phyloP scores from a whole-genome alignment of 768 basidiomycete genomes.

The Thelephora aurantiotincta region DNA sequence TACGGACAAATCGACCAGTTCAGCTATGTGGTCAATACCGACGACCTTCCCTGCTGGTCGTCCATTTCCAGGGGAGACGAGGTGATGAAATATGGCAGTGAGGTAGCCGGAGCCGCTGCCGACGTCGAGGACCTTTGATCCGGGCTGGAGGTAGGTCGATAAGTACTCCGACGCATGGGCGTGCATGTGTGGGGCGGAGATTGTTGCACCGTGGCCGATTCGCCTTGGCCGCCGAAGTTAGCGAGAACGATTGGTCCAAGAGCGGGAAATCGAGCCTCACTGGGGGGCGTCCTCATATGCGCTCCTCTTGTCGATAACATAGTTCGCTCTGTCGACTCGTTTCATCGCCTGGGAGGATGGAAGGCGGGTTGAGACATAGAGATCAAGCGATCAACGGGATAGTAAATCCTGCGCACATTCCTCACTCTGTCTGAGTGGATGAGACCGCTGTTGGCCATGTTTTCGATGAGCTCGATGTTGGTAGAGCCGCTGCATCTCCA shows the following conservation, averaged over 20 bases:
- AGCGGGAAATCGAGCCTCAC: slow-evolving; percentile 10
- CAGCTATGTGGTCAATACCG: slow-evolving; percentile 84
- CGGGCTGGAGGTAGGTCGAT: slow-evolving; percentile 53
- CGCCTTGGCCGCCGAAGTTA: slow-evolving; percentile 14
- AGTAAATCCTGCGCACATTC: slow-evolving; percentile 26
- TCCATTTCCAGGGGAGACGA: slow-evolving; percentile 26
- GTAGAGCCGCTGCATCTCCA: slow-evolving; percentile 64
- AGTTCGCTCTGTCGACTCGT: slow-evolving; percentile 31
- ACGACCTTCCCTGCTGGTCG: slow-evolving; percentile 39
- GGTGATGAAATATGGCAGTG: slow-evolving; percentile 64
- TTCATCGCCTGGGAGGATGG: slow-evolving; percentile 25
- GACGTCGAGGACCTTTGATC: slow-evolving; percentile 73
- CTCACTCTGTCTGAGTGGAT: slow-evolving; percentile 40
- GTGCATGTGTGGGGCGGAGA: slow-evolving; percentile 97
- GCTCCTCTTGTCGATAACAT: slow-evolving; percentile 20
- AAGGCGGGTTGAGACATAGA: neutral
- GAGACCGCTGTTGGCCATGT: slow-evolving; percentile 41
- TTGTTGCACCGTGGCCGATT: slow-evolving; percentile 81
- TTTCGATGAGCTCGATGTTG: slow-evolving; percentile 61
- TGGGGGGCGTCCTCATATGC: slow-evolving; percentile 42
- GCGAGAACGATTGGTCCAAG: neutral
- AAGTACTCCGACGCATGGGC: slow-evolving; percentile 77
- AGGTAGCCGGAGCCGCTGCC: slow-evolving; percentile 86
- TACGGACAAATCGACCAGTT: slow-evolving; percentile 58
- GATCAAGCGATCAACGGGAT: neutral